phyloP scores from a whole-genome alignment of 2,329 filamentous ascomycete genomes.

The Hymenoscyphus scutula region DNA sequence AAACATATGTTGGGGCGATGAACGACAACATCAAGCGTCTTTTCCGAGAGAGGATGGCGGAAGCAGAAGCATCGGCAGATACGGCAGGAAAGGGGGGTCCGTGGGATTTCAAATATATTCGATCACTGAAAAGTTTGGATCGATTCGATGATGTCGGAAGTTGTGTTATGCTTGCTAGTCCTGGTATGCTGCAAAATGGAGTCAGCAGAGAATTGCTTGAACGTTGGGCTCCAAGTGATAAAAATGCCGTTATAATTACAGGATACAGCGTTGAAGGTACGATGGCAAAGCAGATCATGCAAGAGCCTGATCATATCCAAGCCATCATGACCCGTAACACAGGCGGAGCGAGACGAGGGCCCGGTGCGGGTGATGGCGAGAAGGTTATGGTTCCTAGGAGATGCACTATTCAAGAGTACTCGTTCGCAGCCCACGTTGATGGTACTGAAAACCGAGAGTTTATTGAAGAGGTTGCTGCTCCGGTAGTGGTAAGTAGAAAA shows the following conservation, averaged over 20 bases:
- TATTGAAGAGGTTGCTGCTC: slow-evolving; percentile 88
- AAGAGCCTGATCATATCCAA: slow-evolving; percentile 91
- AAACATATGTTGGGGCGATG: slow-evolving; percentile 97
- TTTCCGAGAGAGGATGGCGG: slow-evolving; percentile 89
- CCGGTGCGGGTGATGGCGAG: slow-evolving; percentile 65
- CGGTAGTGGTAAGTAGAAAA: slow-evolving; percentile 78
- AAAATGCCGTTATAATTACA: slow-evolving; percentile 98
- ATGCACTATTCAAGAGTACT: slow-evolving; percentile 91
- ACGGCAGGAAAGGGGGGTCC: slow-evolving; percentile 75
- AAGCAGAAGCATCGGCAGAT: slow-evolving; percentile 78
- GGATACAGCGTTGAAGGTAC: slow-evolving; percentile 98
- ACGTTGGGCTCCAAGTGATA: slow-evolving; percentile 91
- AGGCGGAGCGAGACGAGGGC: slow-evolving; percentile 58
- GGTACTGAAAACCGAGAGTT: slow-evolving; percentile 95
- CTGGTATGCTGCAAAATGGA: slow-evolving; percentile 97
- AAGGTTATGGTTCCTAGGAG: slow-evolving; percentile 88
- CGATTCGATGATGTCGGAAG: slow-evolving; percentile 93
- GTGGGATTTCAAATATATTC: slow-evolving; percentile 95
- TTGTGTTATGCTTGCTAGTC: slow-evolving; percentile 95
- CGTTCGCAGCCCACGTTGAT: slow-evolving; percentile 95
- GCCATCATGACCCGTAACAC: slow-evolving; percentile 81
- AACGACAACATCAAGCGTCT: slow-evolving; percentile 98
- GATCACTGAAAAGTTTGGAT: slow-evolving; percentile 87
- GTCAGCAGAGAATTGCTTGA: slow-evolving; percentile 91
- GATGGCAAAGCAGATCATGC: slow-evolving; percentile 94